Evolutionary conservation across 2,329 filamentous ascomycete species (phyloP), one percentile per base, ranked within the genome.

Genomic region (Arthrobotrys entomopaga): DNA sequence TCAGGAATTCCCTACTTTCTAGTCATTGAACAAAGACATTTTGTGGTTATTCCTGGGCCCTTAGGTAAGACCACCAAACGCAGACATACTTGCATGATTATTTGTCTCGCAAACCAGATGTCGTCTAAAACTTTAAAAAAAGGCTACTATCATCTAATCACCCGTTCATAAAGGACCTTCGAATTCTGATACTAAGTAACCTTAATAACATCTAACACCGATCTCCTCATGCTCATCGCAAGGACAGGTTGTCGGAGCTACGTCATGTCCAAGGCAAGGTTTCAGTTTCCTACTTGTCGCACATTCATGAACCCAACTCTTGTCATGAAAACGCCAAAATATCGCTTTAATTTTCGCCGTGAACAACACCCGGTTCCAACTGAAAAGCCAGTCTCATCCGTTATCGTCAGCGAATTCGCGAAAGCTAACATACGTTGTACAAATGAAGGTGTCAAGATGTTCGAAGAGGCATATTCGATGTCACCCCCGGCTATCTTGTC

Each of bases 341-440:
- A 13, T 13, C 40, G 11, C 16, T 19, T 7, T 46, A 3, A 46
- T 5, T 46, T 46, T n/a, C 42, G 13, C 3, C 42, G 42, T 46
- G 8, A 3, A 6, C 13, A 16, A 5, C 42, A 46, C 6, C n/a
- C 13, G 10, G 42, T 46, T 3, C 13, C 42, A 46, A 46, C 42
- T n/a, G 13, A 10, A 1, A 46, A 5, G 8, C 50, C 34, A 19
- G 54, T 43, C 8, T 16, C 54, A 40, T 42, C 54, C 7, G 2
- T 40, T n/a, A 58, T 58, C 7, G 20, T 58, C 11, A 22, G 10
- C 19, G 56, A 59, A 40, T 7, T 59, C 46, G 56, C 56, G 15
- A 59, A 48, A 48, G 56, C 56, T 8, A 59, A 59, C 26, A 59
- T 59, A 6, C 38, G 56, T 29, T 48, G 40, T 24, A 59, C 40